These are phyloP conservation scores for Sugiyamaella novakii DNA, from an alignment of 1,139 yeast species.

Conservation along the genomic window DNA sequence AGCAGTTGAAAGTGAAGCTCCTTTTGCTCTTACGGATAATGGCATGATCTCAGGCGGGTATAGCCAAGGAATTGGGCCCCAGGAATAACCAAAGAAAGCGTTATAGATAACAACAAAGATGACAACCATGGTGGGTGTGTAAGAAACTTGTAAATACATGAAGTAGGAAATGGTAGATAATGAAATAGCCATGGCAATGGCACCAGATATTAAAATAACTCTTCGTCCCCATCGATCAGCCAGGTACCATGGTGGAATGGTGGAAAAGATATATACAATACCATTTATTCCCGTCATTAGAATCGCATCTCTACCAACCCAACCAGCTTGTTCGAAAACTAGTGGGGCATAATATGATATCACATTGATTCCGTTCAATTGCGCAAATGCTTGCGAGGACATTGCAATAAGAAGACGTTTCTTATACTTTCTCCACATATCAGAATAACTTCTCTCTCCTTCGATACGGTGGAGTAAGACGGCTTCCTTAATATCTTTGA, in stretches of 20 bases:
- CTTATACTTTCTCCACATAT: conserved; percentile 70
- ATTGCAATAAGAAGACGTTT: conserved; percentile 85
- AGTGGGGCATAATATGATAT: conserved; percentile 92
- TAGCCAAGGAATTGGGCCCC: conserved; percentile 98
- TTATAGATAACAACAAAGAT: conserved; percentile 74
- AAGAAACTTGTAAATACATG: conserved; percentile 57
- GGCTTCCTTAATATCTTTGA: conserved; percentile 77
- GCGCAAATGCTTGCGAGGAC: conserved; percentile 90
- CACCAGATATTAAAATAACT: conserved; percentile 76
- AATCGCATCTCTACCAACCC: conserved; percentile 86
- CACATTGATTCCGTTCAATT: conserved; percentile 88
- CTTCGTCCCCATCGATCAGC: conserved; percentile 92
- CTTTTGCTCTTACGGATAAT: conserved; percentile 82
- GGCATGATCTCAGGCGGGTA: conserved; percentile 89
- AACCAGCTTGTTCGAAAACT: conserved; percentile 93
- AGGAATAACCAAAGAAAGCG: conserved; percentile 78
- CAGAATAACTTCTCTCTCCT: conserved; percentile 70
- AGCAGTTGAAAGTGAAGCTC: conserved; percentile 89
- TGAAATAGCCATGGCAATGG: conserved; percentile 75
- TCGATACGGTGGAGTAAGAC: conserved; percentile 75
- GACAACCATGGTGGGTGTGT: conserved; percentile 75
- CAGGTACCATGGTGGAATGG: conserved; percentile 88
- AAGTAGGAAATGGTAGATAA: conserved; percentile 67
- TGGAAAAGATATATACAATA: conserved; percentile 68
- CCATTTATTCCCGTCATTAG: conserved; percentile 93